Base-by-base conservation (phyloP, 2,329 filamentous ascomycete species). In the Nothophoma quercina region DNA sequence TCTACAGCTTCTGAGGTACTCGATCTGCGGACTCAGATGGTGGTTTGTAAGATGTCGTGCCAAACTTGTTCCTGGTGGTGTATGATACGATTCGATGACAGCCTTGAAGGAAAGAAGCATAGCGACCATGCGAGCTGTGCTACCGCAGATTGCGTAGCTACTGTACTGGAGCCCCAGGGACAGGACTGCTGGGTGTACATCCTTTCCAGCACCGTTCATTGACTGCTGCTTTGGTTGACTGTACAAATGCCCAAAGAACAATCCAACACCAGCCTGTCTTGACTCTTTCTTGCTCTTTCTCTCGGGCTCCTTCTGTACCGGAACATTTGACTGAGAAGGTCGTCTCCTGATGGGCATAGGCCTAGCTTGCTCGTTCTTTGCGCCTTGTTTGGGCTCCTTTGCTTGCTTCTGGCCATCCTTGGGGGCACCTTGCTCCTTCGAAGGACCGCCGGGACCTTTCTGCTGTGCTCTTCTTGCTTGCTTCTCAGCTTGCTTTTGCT, bases 41-140 rank as follows among this genome's bases (percentile, higher is more conserved):
- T 98, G 91, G 9, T 90, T 89, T 25, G 91, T 95, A 65, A 99
- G 87, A 78, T 99, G 93, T 26, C 95, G 88, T 16, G 92, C 89
- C 33, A 99, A 84, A 32, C 92, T 93, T 51, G 88, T 92, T 32
- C 89, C 89, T 21, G 87, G 81, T 5, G 95, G 95, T 1, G 93
- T 98, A 38, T 86, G 89, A 75, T 99, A 99, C n/a, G 90, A 88
- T 68, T 91, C 85, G 58, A 99, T 93, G 58, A 98, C 91, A 79
- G 88, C 86, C 73, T 96, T 96, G 72, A 99, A 96, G 1, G 91
- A 92, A 60, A 95, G 78, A 36, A 99, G 79, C 64, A 92, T 98
- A 25, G 91, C 89, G 58, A 96, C 88, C 65, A 96, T 88, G 59
- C 95, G 85, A 35, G 91, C 89, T 72, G 89, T 96, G 70, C 91